Evolutionary conservation across 345 rosid species (phyloP).

Genomic region (Reutealis trisperma): DNA sequence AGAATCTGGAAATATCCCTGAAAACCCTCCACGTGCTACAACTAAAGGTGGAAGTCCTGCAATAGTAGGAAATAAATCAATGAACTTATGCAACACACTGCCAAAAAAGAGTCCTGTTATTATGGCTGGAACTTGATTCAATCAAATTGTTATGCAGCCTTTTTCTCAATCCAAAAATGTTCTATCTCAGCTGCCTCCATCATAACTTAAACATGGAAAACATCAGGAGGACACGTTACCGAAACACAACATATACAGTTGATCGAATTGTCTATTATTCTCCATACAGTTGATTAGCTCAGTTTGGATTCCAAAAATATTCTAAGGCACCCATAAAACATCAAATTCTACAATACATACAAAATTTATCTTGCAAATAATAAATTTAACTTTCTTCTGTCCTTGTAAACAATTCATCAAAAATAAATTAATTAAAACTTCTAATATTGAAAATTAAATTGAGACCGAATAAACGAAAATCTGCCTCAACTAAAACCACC

Average conservation of each 20-base stretch:
- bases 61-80: background rate
- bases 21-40: slow-evolving; percentile 88
- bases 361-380: background rate
- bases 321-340: background rate
- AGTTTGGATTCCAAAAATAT: background rate
- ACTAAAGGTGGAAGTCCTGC: slow-evolving; percentile 74
- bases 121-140: background rate
- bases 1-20: slow-evolving; percentile 80
- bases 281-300: background rate
- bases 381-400: background rate
- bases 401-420: too few relatives aligned
- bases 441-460: background rate
- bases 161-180: background rate
- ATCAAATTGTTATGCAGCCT: background rate
- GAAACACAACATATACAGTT: background rate
- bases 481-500: background rate
- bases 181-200: background rate
- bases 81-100: background rate
- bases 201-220: background rate
- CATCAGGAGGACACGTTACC: background rate
- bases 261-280: background rate
- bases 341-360: background rate
- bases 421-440: too few relatives aligned
- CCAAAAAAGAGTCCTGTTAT: background rate
- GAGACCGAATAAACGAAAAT: background rate